phyloP scores from a whole-genome alignment of 495 filamentous ascomycete genomes.

The Sordaria brevicollis region DNA sequence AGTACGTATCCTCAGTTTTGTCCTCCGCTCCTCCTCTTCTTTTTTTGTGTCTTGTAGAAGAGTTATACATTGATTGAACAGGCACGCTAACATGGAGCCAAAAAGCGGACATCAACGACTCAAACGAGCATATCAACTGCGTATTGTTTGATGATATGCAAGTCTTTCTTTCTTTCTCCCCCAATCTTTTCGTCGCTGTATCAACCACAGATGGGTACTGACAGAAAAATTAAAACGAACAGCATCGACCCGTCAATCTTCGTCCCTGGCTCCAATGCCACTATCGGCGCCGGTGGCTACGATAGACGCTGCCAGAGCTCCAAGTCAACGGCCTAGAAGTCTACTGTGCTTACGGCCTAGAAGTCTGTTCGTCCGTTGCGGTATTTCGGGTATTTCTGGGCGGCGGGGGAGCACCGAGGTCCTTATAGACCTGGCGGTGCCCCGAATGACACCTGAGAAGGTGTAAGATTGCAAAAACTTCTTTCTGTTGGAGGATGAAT shows the following conservation, averaged over 20 bases:
- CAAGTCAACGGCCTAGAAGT: background rate
- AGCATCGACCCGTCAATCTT: conserved; percentile 15
- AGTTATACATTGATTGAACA: background rate
- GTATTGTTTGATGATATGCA: conserved; percentile 26
- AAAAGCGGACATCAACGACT: conserved; percentile 4
- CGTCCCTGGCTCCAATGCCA: conserved; percentile 5
- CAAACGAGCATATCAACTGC: conserved; percentile 16
- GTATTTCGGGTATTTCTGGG: background rate
- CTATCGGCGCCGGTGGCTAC: conserved; percentile 16
- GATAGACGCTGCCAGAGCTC: conserved; percentile 10
- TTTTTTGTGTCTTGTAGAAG: background rate
- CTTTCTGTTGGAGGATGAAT: background rate
- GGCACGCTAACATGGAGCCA: background rate
- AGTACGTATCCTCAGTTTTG: too few relatives aligned
- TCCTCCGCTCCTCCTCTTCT: background rate
- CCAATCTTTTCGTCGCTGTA: background rate
- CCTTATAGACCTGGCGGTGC: background rate
- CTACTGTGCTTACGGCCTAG: background rate
- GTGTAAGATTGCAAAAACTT: background rate
- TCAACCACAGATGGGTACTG: background rate
- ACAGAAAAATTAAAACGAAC: background rate
- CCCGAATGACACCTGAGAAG: background rate
- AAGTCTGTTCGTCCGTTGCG: background rate
- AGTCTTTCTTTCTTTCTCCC: background rate
- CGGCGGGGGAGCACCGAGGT: background rate